These are phyloP conservation scores for Xerocomellus amylosporus DNA, from an alignment of 768 basidiomycete genomes.

Conservation along the genomic window DNA sequence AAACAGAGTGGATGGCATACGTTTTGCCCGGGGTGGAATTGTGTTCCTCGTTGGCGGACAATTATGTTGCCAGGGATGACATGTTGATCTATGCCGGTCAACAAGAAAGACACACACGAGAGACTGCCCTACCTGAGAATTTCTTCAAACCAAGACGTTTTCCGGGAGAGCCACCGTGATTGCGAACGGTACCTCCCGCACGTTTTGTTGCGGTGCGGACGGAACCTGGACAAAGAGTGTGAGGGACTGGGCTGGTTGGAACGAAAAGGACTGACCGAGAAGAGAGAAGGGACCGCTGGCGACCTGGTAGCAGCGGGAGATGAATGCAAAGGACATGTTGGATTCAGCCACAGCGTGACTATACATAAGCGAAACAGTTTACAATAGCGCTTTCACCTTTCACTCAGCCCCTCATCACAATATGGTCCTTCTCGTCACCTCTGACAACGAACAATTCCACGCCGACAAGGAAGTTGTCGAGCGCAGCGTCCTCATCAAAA, in stretches of 20 bases:
- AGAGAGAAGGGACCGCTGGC: slow-evolving; percentile 50
- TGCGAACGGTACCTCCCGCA: slow-evolving; percentile 91
- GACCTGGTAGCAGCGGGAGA: slow-evolving; percentile 42
- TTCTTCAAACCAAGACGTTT: slow-evolving; percentile 94
- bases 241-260: background rate
- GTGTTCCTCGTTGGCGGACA: slow-evolving; percentile 88
- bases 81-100: slow-evolving; percentile 63
- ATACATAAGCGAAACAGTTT: slow-evolving; percentile 4
- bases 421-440: slow-evolving; percentile 88
- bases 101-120: slow-evolving; percentile 1
- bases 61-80: slow-evolving; percentile 96
- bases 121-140: slow-evolving; percentile 70
- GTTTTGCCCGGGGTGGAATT: slow-evolving; percentile 93
- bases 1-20: slow-evolving; percentile 45
- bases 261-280: slow-evolving; percentile 25
- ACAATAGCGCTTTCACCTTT: background rate
- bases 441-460: slow-evolving; percentile 92
- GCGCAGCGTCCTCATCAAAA: slow-evolving; percentile 95
- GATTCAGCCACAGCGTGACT: slow-evolving; percentile 14
- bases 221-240: slow-evolving; percentile 42
- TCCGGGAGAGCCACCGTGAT: slow-evolving; percentile 90
- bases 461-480: slow-evolving; percentile 94
- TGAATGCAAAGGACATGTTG: slow-evolving; percentile 29
- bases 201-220: slow-evolving; percentile 95
- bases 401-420: slow-evolving; percentile 20